Evolutionary conservation across 495 filamentous ascomycete genomes (phyloP).

Genomic region (Penicillium diatomitis): DNA sequence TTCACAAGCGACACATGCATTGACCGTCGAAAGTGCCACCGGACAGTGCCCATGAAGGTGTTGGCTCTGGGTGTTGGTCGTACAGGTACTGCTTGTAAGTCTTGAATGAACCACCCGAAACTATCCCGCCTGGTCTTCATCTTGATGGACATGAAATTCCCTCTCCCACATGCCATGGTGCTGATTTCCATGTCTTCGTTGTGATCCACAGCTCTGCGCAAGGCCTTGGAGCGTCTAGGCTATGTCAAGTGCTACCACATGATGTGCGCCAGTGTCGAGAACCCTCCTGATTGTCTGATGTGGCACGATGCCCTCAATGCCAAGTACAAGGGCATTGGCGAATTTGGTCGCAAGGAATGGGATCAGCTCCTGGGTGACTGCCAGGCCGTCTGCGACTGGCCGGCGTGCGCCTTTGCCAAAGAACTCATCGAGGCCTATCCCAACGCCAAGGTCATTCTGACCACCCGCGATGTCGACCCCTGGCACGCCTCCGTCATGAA

Average conservation of each 20-base stretch:
- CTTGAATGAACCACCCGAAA: too few species aligned
- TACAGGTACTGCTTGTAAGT: conserved; percentile 60
- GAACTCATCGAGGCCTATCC: conserved; percentile 63
- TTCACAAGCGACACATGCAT: conserved; percentile 52
- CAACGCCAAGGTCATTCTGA: conserved; percentile 59
- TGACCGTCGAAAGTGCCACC: conserved; percentile 51
- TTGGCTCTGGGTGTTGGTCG: conserved; percentile 52
- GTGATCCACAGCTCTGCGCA: conserved; percentile 36
- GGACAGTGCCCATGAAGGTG: conserved; percentile 58
- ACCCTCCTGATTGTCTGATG: conserved; percentile 48
- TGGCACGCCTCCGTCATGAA: conserved; percentile 49
- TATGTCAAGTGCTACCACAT: conserved; percentile 59
- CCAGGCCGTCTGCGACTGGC: conserved; percentile 59
- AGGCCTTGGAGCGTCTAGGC: conserved; percentile 50
- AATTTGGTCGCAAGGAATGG: conserved; percentile 56
- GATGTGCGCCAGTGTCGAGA: conserved; percentile 54
- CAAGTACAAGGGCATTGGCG: conserved; percentile 52
- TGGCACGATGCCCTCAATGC: conserved; percentile 59
- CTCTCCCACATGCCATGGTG: too few species aligned
- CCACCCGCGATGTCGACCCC: conserved; percentile 50
- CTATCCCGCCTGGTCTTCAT: background rate
- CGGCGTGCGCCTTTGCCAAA: conserved; percentile 54
- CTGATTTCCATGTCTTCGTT: too few species aligned
- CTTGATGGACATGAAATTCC: background rate
- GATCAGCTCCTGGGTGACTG: conserved; percentile 58